Conservation (phyloP, 805 yeast genomes). For the Lachancea kluyveri region DNA sequence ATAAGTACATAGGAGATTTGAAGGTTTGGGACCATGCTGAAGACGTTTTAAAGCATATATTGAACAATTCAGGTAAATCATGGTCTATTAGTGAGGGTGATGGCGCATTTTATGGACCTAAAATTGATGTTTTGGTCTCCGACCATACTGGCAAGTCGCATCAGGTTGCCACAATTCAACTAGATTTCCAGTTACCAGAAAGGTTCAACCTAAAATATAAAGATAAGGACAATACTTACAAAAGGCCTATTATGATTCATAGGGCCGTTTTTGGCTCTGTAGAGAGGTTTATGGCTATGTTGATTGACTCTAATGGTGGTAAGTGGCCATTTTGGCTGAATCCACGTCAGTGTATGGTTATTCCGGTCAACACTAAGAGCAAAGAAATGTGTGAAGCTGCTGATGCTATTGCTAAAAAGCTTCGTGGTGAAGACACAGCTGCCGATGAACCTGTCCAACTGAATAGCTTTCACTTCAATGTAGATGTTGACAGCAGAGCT, state of each 20-base stretch:
- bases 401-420: slow-evolving; percentile 35
- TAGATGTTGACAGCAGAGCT: slow-evolving; percentile 67
- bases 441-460: slow-evolving; percentile 43
- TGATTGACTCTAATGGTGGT: slow-evolving; percentile 85
- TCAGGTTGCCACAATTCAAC: slow-evolving; percentile 92
- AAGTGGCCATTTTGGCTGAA: slow-evolving; percentile 98
- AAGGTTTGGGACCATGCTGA: slow-evolving; percentile 86
- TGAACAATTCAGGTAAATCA: slow-evolving; percentile 45
- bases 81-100: slow-evolving; percentile 87
- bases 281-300: slow-evolving; percentile 85
- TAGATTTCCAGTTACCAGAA: slow-evolving; percentile 90
- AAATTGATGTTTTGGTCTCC: slow-evolving; percentile 76
- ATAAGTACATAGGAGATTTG: slow-evolving; percentile 68
- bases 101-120: slow-evolving; percentile 96
- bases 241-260: slow-evolving; percentile 89
- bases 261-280: slow-evolving; percentile 93
- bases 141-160: slow-evolving; percentile 79
- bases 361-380: slow-evolving; percentile 72
- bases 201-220: slow-evolving; percentile 72
- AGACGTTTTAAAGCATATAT: slow-evolving; percentile 48
- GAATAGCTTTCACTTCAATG: slow-evolving; percentile 54
- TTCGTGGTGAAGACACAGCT: slow-evolving; percentile 42
- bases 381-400: slow-evolving; percentile 40
- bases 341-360: slow-evolving; percentile 81
- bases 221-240: slow-evolving; percentile 41